A percentile compares a stretch with the other conserved stretches of the same genome.
phyloP scores from a whole-genome alignment of 2,329 filamentous ascomycete genomes.

The Curvularia verruculosa region DNA sequence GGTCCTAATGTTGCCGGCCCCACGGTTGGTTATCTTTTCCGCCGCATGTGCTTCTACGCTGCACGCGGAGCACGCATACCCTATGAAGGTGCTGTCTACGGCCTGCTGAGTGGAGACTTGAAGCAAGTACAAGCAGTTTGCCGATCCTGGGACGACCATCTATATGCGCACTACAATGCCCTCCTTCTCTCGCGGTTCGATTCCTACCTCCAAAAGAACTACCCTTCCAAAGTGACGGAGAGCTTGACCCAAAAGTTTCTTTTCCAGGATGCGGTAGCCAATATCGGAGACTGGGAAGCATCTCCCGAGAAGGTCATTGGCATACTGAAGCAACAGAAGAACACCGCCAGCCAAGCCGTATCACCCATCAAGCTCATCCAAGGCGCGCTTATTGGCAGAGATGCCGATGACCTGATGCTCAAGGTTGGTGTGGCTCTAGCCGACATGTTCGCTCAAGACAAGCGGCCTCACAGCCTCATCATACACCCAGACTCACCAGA shows the following conservation, averaged over 20 bases:
- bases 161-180: conserved; percentile 90
- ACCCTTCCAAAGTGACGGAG: conserved; percentile 59
- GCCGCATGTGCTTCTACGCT: conserved; percentile 77
- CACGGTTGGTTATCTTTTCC: conserved; percentile 65
- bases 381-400: conserved; percentile 72
- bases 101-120: conserved; percentile 84
- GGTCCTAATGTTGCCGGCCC: conserved; percentile 47
- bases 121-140: conserved; percentile 77
- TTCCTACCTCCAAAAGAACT: conserved; percentile 65
- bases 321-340: conserved; percentile 62
- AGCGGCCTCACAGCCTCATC: conserved; percentile 37
- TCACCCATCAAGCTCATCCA: conserved; percentile 77
- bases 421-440: conserved; percentile 54
- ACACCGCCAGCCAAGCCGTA: conserved; percentile 64
- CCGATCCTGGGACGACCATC: conserved; percentile 80
- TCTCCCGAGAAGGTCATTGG: conserved; percentile 64
- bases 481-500: conserved; percentile 37
- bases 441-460: conserved; percentile 42
- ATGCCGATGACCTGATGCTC: conserved; percentile 53
- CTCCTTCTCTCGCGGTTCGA: conserved; percentile 81
- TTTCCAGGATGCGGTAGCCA: conserved; percentile 68
- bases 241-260: conserved; percentile 65
- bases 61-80: conserved; percentile 72
- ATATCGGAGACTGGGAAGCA: conserved; percentile 62
- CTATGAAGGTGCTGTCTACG: conserved; percentile 89